phyloP scores from a whole-genome alignment of 2,329 filamentous ascomycete genomes.

The Didymella keratinophila region DNA sequence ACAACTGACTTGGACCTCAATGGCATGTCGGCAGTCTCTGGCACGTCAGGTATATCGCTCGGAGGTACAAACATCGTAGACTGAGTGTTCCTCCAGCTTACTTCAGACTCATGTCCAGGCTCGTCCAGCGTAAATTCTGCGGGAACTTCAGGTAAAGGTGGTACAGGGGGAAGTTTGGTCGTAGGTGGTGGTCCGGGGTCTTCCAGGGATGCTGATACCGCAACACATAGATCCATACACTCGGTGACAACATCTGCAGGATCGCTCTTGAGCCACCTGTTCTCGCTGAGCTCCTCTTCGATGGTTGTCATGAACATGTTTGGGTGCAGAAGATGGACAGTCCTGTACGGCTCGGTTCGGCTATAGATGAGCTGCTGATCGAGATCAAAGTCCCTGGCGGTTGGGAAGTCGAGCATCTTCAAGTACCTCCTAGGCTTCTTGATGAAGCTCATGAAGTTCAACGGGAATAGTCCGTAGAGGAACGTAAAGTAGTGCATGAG shows the following conservation, averaged over 20 bases:
- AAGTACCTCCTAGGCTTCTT: constrained; percentile 81
- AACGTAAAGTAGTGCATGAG: constrained; percentile 81
- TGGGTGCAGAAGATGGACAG: constrained; percentile 78
- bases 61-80: constrained; percentile 57
- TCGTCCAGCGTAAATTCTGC: constrained; percentile 47
- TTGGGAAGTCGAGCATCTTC: constrained; percentile 73
- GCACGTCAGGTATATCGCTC: constrained; percentile 32
- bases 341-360: constrained; percentile 76
- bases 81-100: constrained; percentile 64
- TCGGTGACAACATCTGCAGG: constrained; percentile 81
- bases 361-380: constrained; percentile 79
- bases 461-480: constrained; percentile 81
- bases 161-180: constrained; percentile 56
- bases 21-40: constrained; percentile 33
- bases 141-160: constrained; percentile 49
- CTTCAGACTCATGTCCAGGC: constrained; percentile 42
- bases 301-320: constrained; percentile 83
- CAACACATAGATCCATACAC: constrained; percentile 73
- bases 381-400: constrained; percentile 77
- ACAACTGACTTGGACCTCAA: constrained; percentile 38
- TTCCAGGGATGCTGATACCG: constrained; percentile 51
- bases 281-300: constrained; percentile 80
- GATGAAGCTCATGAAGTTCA: constrained; percentile 88
- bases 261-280: constrained; percentile 81
- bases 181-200: constrained; percentile 59